Evolutionary conservation across 1,284 basidiomycete species (phyloP).

Genomic region (Cutaneotrichosporon arboriforme): DNA sequence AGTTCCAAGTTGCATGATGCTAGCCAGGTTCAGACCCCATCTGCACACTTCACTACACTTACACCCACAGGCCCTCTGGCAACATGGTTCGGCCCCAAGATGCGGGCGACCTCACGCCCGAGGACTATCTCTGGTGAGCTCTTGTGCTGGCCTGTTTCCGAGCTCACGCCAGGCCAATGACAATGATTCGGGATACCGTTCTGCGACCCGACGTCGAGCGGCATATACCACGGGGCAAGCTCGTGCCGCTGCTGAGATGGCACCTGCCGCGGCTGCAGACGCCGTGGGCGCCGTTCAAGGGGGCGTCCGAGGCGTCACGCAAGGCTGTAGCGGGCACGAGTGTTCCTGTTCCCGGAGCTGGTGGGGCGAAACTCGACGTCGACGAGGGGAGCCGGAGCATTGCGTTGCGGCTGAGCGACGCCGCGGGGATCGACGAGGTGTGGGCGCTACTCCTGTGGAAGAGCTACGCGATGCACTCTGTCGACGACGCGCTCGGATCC

Average conservation of each 20-base stretch:
- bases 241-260: constrained; percentile 23
- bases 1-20: not conserved
- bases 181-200: constrained; percentile 35
- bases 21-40: not conserved
- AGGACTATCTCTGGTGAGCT: constrained; percentile 8
- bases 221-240: constrained; percentile 22
- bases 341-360: constrained; percentile 17
- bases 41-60: too few species aligned
- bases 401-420: constrained; percentile 23
- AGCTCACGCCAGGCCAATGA: constrained; percentile 29
- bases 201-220: constrained; percentile 22
- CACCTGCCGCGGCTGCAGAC: constrained; percentile 25
- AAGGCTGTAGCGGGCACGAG: constrained; percentile 14
- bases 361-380: constrained; percentile 17
- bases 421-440: constrained; percentile 23
- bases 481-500: constrained; percentile 17
- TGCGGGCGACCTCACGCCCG: not conserved
- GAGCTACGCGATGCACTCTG: constrained; percentile 30
- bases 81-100: constrained; percentile 6
- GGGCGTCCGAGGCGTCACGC: constrained; percentile 15
- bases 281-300: constrained; percentile 30
- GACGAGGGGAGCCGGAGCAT: constrained; percentile 21
- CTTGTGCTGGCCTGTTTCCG: too few species aligned
- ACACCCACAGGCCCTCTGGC: too few species aligned
- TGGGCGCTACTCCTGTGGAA: constrained; percentile 26